A percentile compares a stretch with the other conserved stretches of the same genome.
Evolutionary conservation across 73 alveolate species (phyloP).

Genomic region (Paramecium pentaurelia): DNA sequence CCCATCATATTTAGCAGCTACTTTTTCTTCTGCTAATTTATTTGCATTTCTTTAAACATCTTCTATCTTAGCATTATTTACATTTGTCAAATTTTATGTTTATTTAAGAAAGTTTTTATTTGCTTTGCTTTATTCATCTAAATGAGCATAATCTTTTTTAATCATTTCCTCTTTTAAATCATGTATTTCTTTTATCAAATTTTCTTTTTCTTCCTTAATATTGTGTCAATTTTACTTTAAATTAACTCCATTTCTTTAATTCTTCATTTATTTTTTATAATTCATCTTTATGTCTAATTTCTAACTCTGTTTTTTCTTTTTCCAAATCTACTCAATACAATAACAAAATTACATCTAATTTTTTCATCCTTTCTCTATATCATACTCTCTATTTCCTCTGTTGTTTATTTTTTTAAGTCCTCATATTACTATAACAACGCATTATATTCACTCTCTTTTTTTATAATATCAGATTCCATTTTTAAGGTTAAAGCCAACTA

Average conservation of each 20-base stretch:
- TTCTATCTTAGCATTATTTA: slow-evolving; percentile 52
- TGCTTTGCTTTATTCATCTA: slow-evolving; percentile 9
- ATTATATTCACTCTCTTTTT: background rate
- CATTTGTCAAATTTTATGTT: slow-evolving; percentile 34
- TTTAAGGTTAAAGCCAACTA: slow-evolving; percentile 2
- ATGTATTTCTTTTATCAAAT: background rate
- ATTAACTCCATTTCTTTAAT: background rate
- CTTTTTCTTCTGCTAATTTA: slow-evolving; percentile 45
- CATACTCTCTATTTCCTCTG: slow-evolving; percentile 40
- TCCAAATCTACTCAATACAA: background rate
- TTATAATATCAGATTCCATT: background rate
- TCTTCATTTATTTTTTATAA: background rate
- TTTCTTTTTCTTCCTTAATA: slow-evolving; percentile 36
- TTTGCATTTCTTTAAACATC: slow-evolving; percentile 58
- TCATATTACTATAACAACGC: slow-evolving; percentile 19
- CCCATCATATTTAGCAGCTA: slow-evolving; percentile 50
- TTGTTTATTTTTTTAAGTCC: slow-evolving; percentile 8
- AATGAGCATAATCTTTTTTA: slow-evolving; percentile 51
- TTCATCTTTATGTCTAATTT: background rate
- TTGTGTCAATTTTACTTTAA: background rate
- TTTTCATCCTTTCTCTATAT: background rate
- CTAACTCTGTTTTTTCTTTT: background rate
- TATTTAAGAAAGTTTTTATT: slow-evolving; percentile 46
- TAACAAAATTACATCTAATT: background rate
- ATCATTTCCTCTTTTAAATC: slow-evolving; percentile 28